These are phyloP conservation scores for Chrysopogon serrulatus DNA, from an alignment of 176 grass and related monocot species.

Conservation along the genomic window DNA sequence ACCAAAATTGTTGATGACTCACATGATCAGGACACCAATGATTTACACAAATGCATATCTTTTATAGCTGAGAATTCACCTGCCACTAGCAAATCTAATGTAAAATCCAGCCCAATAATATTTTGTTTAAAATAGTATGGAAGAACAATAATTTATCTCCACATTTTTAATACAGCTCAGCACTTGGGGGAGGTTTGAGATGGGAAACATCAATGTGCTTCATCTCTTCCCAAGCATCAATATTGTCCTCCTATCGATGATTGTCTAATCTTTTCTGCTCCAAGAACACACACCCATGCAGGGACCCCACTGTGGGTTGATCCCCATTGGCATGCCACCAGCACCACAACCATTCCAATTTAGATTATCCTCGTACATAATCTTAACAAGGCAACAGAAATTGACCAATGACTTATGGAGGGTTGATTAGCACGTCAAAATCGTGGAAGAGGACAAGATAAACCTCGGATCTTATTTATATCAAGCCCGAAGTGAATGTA, in stretches of 20 bases:
- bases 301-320: conserved; percentile 71
- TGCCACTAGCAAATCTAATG: background rate
- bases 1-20: background rate
- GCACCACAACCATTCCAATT: conserved; percentile 71
- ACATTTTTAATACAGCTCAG: conserved; percentile 40
- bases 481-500: too few relatives aligned
- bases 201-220: conserved; percentile 81
- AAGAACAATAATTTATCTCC: background rate
- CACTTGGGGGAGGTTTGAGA: conserved; percentile 86
- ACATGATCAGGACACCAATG: background rate
- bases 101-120: background rate
- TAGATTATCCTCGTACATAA: conserved; percentile 37
- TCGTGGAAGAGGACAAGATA: conserved; percentile 52
- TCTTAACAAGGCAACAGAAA: background rate
- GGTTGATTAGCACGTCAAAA: conserved; percentile 79
- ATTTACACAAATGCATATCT: conserved; percentile 6
- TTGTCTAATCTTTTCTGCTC: conserved; percentile 68
- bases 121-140: background rate
- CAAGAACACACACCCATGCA: conserved; percentile 57
- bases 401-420: conserved; percentile 57
- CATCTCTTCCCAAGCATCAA: conserved; percentile 49
- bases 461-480: conserved; percentile 67
- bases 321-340: conserved; percentile 52
- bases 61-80: background rate
- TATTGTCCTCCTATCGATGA: conserved; percentile 73